Base-by-base conservation (phyloP, 2,329 filamentous ascomycete genomes). In the Colletotrichum coccodes region DNA sequence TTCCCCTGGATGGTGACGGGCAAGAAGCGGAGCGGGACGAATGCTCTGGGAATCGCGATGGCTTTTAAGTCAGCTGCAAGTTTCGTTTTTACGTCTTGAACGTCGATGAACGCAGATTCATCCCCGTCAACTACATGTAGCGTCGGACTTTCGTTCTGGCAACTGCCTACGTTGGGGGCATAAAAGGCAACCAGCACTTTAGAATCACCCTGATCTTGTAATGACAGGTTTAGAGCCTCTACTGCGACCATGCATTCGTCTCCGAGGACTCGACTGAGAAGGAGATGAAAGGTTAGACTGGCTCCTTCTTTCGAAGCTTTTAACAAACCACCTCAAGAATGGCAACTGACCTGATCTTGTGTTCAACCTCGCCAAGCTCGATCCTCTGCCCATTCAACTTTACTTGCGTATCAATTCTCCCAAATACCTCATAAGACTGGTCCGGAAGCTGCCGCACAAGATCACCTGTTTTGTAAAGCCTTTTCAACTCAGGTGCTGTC, bases 391-490 rank as follows among this genome's bases (percentile, higher is more conserved):
- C 73, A 6, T 70, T 72, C 1, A 75, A 59, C 56, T 75, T 74
- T 26, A 74, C 73, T 58, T 75, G 73, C 0, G 62, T 71, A 16
- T 75, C 73, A 4, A 72, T 73, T 2, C 73, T 68, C 0, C 71
- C 72, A 18, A 70, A 18, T 4, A 70, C 66, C 11, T 63, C 59
- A 4, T 73, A 40, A 16, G 34, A 71, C 21, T 71, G 70, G 26
- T 74, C 66, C 0, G 60, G 36, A 7, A 46, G 36, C 32, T 65
- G 63, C 21, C 46, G 34, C 21, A 76, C 83, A 11, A 85, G 75
- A 70, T 85, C 83, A 28, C 83, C 83, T 1, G 83, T 84, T 56
- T 78, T 80, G 73, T 84, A 85, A 26, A 85, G 70, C 1, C 79
- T 75, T 16, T 71, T 73, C 7, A 71, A 56, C 3, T 28, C 9